phyloP scores from a whole-genome alignment of 2,329 filamentous ascomycete species.

The Monascus ruber region DNA sequence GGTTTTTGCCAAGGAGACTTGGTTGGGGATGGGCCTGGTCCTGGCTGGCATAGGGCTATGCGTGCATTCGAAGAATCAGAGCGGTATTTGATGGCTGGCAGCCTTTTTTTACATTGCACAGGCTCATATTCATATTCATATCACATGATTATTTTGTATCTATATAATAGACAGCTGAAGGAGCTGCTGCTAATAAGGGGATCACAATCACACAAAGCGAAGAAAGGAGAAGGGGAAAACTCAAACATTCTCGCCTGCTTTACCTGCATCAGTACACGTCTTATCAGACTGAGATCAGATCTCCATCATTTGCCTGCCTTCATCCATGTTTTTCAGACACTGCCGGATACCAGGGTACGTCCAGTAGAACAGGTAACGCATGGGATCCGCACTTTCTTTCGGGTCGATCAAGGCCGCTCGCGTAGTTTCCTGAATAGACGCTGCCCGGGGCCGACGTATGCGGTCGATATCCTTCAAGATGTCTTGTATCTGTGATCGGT shows the following conservation, averaged over 20 bases:
- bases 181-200: too few species aligned
- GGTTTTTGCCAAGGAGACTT: slow-evolving; percentile 76
- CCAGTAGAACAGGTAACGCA: slow-evolving; percentile 1
- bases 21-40: slow-evolving; percentile 69
- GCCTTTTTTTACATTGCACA: too few species aligned
- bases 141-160: too few species aligned
- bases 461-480: slow-evolving; percentile 4
- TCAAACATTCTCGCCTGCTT: too few species aligned
- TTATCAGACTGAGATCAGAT: neutral
- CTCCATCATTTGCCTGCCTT: neutral
- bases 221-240: too few species aligned
- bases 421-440: slow-evolving; percentile 2
- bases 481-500: neutral
- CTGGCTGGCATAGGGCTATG: slow-evolving; percentile 72
- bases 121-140: too few species aligned
- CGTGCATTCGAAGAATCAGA: slow-evolving; percentile 47
- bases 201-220: too few species aligned
- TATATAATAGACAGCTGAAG: too few species aligned
- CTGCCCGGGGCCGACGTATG: slow-evolving; percentile 2
- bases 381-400: slow-evolving; percentile 1
- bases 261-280: too few species aligned
- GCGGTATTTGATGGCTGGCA: neutral
- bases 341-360: slow-evolving; percentile 1
- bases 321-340: neutral
- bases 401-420: neutral